These are phyloP conservation scores for Aspergillus hiratsukae DNA, from an alignment of 2,329 filamentous ascomycete species.

Conservation along the genomic window DNA sequence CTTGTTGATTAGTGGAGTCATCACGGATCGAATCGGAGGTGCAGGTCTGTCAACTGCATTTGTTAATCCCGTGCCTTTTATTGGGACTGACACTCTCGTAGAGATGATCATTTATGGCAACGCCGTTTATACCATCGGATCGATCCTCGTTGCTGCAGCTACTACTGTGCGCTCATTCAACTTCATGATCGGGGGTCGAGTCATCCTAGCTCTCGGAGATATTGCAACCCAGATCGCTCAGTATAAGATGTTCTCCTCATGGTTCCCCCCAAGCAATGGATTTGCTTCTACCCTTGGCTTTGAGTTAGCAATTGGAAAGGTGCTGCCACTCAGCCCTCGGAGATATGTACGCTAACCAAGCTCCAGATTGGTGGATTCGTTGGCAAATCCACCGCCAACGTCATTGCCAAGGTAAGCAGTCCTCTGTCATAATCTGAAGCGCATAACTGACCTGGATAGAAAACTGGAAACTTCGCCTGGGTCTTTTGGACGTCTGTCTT, in stretches of 20 bases:
- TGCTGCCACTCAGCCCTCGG: background rate
- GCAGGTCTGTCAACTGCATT: slow-evolving; percentile 36
- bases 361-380: slow-evolving; percentile 53
- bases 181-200: slow-evolving; percentile 56
- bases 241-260: slow-evolving; percentile 62
- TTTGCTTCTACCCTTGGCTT: slow-evolving; percentile 60
- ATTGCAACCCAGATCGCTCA: slow-evolving; percentile 61
- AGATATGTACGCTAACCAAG: background rate
- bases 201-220: slow-evolving; percentile 57
- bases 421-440: slow-evolving; percentile 2
- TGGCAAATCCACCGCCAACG: slow-evolving; percentile 57
- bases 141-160: slow-evolving; percentile 56
- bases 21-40: slow-evolving; percentile 57
- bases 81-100: slow-evolving; percentile 6
- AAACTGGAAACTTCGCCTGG: slow-evolving; percentile 58
- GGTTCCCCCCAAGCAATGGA: slow-evolving; percentile 59
- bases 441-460: slow-evolving; percentile 23
- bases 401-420: slow-evolving; percentile 47
- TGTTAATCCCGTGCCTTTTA: background rate
- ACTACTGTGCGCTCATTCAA: slow-evolving; percentile 53
- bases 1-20: slow-evolving; percentile 51
- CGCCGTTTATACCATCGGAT: slow-evolving; percentile 54
- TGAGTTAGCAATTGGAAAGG: slow-evolving; percentile 57
- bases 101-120: slow-evolving; percentile 59
- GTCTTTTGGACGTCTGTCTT: slow-evolving; percentile 61